phyloP scores from a whole-genome alignment of 75 land plant species.

The Selaginella tamariscina region DNA sequence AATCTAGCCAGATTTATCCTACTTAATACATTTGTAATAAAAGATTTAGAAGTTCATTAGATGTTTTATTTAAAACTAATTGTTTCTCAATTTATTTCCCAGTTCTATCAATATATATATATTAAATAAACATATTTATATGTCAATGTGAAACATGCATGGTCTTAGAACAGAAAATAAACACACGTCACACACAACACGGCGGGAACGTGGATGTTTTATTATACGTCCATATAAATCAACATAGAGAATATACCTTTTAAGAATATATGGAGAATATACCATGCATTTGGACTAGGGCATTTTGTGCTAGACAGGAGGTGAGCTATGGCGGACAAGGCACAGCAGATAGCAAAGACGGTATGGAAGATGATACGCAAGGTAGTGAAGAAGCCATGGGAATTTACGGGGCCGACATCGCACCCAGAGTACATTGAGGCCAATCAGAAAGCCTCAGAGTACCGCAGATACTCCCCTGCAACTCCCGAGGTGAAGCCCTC shows the following conservation, averaged over 20 bases:
- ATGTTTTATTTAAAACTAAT: too few relatives aligned
- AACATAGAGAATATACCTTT: too few relatives aligned
- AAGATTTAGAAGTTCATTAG: too few relatives aligned
- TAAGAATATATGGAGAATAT: too few relatives aligned
- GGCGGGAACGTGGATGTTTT: conserved; percentile 51
- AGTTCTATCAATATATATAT: too few relatives aligned
- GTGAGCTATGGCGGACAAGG: neutral
- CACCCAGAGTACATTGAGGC: conserved; percentile 58
- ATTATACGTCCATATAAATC: conserved; percentile 41
- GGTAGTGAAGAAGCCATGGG: conserved; percentile 65
- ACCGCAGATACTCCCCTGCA: conserved; percentile 64
- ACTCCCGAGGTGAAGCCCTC: conserved; percentile 30
- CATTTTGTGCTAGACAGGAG: too few relatives aligned
- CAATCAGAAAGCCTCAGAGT: conserved; percentile 51
- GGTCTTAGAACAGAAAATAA: conserved; percentile 23
- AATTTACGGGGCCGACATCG: conserved; percentile 77
- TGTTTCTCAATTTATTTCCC: too few relatives aligned
- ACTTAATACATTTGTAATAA: too few relatives aligned
- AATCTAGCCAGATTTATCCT: too few relatives aligned
- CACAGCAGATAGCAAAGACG: conserved; percentile 2
- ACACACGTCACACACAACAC: conserved; percentile 45
- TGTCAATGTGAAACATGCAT: too few relatives aligned
- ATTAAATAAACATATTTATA: too few relatives aligned
- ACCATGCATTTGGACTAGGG: too few relatives aligned
- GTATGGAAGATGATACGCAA: conserved; percentile 14